Evolutionary conservation across 169 alveolate species (phyloP).

Genomic region (Cyclospora cayetanensis): DNA sequence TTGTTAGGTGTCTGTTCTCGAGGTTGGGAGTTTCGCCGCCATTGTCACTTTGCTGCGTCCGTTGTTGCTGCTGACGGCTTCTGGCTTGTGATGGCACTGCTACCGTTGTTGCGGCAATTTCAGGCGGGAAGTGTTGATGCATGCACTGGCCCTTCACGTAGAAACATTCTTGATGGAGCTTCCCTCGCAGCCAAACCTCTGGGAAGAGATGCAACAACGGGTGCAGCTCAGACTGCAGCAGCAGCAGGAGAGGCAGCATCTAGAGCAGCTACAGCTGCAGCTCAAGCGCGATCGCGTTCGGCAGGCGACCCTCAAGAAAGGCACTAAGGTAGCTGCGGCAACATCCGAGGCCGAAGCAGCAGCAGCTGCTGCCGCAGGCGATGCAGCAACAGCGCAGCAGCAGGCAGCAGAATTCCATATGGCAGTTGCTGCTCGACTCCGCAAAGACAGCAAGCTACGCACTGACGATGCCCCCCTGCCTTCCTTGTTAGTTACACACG

Average conservation of each 20-base stretch:
- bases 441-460: not conserved
- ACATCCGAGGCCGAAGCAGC: slow-evolving; percentile 9
- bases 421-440: not conserved
- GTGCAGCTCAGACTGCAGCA: not conserved
- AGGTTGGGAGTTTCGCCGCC: too few relatives aligned
- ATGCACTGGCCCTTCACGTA: not conserved
- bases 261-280: slow-evolving; percentile 2
- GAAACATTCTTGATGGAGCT: not conserved
- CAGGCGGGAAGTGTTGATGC: slow-evolving; percentile 21
- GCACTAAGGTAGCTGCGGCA: not conserved
- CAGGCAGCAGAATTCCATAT: slow-evolving; percentile 5
- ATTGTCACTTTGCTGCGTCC: not conserved
- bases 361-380: not conserved
- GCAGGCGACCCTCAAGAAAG: not conserved
- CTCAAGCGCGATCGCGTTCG: not conserved
- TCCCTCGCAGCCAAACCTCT: not conserved
- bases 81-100: not conserved
- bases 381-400: slow-evolving; percentile 14
- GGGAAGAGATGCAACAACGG: slow-evolving; percentile 28
- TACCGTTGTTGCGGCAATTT: not conserved
- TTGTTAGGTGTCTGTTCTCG: too few relatives aligned
- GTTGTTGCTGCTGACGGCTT: not conserved
- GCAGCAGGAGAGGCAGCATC: not conserved
- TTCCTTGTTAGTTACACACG: not conserved
- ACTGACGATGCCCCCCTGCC: not conserved